Evolutionary conservation across 345 rosid genomes (phyloP).

Genomic region (Lenwebbia sp.): DNA sequence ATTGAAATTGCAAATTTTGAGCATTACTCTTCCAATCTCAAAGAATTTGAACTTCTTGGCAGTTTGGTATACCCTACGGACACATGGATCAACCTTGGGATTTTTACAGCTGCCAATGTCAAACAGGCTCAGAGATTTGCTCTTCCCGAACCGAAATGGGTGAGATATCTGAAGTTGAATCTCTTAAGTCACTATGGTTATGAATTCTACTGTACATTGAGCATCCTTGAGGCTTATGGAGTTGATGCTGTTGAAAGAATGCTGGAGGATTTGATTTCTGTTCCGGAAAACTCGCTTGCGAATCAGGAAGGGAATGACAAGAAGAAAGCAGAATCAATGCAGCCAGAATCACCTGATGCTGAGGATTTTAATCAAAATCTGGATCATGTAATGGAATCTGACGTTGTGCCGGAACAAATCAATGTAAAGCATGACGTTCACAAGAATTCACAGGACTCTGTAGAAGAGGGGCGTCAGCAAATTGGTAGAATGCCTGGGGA

Average conservation of each 20-base stretch:
- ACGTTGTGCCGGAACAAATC: constrained; percentile 13
- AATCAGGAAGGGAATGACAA: constrained; percentile 28
- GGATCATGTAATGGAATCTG: constrained; percentile 21
- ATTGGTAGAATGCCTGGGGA: constrained; percentile 94
- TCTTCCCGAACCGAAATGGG: constrained; percentile 76
- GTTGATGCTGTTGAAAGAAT: constrained; percentile 93
- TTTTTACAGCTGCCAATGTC: constrained; percentile 74
- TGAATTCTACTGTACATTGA: constrained; percentile 93
- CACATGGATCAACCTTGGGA: constrained; percentile 72
- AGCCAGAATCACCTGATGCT: constrained; percentile 21
- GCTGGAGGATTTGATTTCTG: constrained; percentile 86
- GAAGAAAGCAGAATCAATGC: constrained; percentile 20
- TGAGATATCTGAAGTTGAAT: constrained; percentile 67
- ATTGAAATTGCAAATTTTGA: constrained; percentile 82
- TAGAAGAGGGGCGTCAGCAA: constrained; percentile 69
- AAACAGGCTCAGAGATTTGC: constrained; percentile 63
- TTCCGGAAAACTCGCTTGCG: constrained; percentile 33
- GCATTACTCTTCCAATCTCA: constrained; percentile 85
- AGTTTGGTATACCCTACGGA: constrained; percentile 88
- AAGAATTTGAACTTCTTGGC: constrained; percentile 78
- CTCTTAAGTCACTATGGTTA: constrained; percentile 72
- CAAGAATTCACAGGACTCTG: constrained; percentile 30
- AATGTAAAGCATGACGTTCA: constrained; percentile 23
- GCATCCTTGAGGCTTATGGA: constrained; percentile 74
- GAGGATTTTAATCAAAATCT: constrained; percentile 19